Percentiles rank a stretch among this genome's conserved stretches.
phyloP scores from a whole-genome alignment of 2,329 filamentous ascomycete genomes.

The Aspergillus oerlinghausenensis region DNA sequence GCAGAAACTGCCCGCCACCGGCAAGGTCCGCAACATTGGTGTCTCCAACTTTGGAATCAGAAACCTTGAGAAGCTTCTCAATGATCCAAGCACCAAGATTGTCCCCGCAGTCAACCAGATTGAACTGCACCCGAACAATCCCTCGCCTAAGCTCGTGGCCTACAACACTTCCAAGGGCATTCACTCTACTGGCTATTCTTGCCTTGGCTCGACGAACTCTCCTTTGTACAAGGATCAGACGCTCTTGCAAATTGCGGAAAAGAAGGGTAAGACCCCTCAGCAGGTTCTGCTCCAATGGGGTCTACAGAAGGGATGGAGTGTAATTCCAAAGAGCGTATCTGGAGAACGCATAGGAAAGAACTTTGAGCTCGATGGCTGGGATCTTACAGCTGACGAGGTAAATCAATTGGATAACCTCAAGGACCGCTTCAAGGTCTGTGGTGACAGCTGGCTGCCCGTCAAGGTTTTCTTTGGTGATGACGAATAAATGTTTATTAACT shows the following conservation, averaged over 20 bases:
- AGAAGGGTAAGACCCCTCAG: slow-evolving; percentile 52
- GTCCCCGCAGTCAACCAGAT: slow-evolving; percentile 52
- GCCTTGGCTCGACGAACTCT: slow-evolving; percentile 52
- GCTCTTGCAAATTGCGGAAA: slow-evolving; percentile 51
- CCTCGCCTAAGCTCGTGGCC: slow-evolving; percentile 53
- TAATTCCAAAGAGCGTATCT: slow-evolving; percentile 81
- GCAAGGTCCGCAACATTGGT: slow-evolving; percentile 73
- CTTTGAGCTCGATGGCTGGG: slow-evolving; percentile 70
- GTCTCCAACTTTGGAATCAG: slow-evolving; percentile 81
- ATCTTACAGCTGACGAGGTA: slow-evolving; percentile 68
- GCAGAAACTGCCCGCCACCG: slow-evolving; percentile 43
- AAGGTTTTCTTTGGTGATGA: slow-evolving; percentile 82
- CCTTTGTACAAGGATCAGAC: slow-evolving; percentile 52
- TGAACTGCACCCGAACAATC: slow-evolving; percentile 63
- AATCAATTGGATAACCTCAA: slow-evolving; percentile 61
- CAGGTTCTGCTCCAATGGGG: slow-evolving; percentile 66
- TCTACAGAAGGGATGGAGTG: slow-evolving; percentile 71
- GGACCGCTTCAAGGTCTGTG: slow-evolving; percentile 79
- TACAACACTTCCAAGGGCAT: slow-evolving; percentile 52
- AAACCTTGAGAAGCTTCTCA: slow-evolving; percentile 73
- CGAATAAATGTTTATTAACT: slow-evolving; percentile 51
- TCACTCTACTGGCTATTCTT: slow-evolving; percentile 53
- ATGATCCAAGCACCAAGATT: slow-evolving; percentile 54
- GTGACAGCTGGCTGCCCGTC: slow-evolving; percentile 64
- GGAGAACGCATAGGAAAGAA: slow-evolving; percentile 70